Evolutionary conservation across 495 filamentous ascomycete genomes (phyloP).

Genomic region (Xylaria acuta): DNA sequence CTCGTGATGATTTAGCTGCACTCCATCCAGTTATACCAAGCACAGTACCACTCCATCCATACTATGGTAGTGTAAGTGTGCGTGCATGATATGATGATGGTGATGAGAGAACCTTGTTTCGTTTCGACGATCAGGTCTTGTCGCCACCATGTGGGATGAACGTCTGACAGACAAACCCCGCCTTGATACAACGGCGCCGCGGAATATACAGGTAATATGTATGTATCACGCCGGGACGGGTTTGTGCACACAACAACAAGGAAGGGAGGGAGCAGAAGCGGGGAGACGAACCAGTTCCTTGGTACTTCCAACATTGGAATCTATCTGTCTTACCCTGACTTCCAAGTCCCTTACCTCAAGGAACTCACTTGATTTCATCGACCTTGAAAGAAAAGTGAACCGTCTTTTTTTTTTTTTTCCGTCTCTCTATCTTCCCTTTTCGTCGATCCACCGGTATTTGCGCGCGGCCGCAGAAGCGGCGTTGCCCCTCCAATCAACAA

Average conservation of each 20-base stretch:
- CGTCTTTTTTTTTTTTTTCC: not conserved
- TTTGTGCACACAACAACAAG: not conserved
- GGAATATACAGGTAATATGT: not conserved
- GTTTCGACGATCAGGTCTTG: not conserved
- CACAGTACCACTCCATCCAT: not conserved
- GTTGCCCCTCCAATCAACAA: conserved; percentile 14
- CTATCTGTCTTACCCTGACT: not conserved
- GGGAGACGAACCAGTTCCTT: conserved; percentile 3
- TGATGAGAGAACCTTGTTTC: not conserved
- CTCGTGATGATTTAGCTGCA: not conserved
- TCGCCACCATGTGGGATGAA: not conserved
- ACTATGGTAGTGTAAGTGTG: not conserved
- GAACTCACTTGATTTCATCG: not conserved
- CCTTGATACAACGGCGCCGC: not conserved
- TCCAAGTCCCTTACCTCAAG: not conserved
- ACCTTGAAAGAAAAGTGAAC: not conserved
- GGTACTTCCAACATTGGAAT: not conserved
- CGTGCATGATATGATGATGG: not conserved
- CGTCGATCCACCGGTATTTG: not conserved
- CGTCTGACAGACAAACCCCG: not conserved
- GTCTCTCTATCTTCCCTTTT: not conserved
- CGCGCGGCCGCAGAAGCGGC: conserved; percentile 23
- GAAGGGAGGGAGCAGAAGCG: not conserved
- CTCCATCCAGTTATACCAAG: not conserved
- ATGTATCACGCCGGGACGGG: conserved; percentile 8